phyloP scores from a whole-genome alignment of 805 yeast species.

The Saccharomycopsis lassenensis region DNA sequence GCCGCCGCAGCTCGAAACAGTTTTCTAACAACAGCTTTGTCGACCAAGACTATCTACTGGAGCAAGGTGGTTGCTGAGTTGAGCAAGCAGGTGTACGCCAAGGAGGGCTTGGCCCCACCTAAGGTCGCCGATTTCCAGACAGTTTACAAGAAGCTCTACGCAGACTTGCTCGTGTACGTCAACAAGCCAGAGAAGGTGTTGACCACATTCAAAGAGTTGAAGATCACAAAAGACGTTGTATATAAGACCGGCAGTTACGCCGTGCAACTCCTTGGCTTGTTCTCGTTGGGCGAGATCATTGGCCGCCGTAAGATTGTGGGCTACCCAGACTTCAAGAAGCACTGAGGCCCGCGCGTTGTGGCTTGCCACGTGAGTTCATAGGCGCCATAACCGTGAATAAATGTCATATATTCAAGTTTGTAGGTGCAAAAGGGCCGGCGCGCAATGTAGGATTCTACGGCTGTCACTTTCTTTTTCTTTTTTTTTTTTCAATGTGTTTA shows the following conservation, averaged over 20 bases:
- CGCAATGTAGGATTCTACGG: too few species aligned
- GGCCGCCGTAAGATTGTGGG: constrained; percentile 94
- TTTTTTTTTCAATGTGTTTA: too few species aligned
- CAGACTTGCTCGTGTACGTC: constrained; percentile 32
- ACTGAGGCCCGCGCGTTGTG: too few species aligned
- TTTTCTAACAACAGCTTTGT: too few species aligned
- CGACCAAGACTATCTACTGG: constrained; percentile 59
- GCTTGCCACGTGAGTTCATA: too few species aligned
- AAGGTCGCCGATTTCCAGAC: constrained; percentile 61
- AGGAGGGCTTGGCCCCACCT: constrained; percentile 94
- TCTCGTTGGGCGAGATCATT: constrained; percentile 88
- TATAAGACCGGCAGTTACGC: constrained; percentile 64
- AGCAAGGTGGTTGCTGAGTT: constrained; percentile 51
- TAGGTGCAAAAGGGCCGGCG: too few species aligned
- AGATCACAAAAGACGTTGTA: constrained; percentile 39
- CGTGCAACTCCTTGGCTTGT: constrained; percentile 81
- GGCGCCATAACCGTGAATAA: too few species aligned
- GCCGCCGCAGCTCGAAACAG: too few species aligned
- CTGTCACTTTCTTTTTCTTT: too few species aligned
- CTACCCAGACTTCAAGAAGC: constrained; percentile 63
- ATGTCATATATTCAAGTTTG: too few species aligned
- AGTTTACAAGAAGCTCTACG: constrained; percentile 50
- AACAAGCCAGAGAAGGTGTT: constrained; percentile 53
- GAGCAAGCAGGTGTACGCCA: constrained; percentile 71
- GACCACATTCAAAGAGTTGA: constrained; percentile 32